Percentiles rank a stretch among this genome's conserved stretches.
Conservation (phyloP, 805 yeast genomes). For the Starmerella apicola region DNA sequence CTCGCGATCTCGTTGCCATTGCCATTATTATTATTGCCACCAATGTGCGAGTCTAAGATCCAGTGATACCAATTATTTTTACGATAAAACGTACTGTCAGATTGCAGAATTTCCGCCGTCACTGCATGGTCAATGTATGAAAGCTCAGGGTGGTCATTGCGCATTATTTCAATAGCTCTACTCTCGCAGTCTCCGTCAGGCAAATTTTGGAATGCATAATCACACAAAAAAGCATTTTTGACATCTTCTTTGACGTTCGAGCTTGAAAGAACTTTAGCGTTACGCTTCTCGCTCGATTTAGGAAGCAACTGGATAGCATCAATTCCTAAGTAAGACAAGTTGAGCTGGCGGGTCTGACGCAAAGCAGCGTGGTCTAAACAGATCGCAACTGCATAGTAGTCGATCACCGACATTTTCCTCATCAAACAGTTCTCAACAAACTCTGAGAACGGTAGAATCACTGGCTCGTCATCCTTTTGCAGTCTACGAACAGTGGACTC, state of each 20-base stretch:
- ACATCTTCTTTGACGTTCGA: neutral
- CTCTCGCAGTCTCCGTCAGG: constrained; percentile 10
- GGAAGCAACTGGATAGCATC: constrained; percentile 14
- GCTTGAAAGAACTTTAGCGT: neutral
- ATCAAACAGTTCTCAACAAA: constrained; percentile 1
- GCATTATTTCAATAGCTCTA: constrained; percentile 13
- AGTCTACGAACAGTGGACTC: neutral
- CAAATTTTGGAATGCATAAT: constrained; percentile 19
- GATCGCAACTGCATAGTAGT: constrained; percentile 14
- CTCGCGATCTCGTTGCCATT: neutral
- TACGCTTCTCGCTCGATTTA: constrained; percentile 2
- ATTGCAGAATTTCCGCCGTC: constrained; percentile 14
- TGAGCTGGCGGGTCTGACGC: constrained; percentile 4
- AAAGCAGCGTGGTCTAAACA: constrained; percentile 17
- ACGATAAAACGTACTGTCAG: constrained; percentile 2
- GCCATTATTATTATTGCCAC: no score
- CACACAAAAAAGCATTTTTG: constrained; percentile 5
- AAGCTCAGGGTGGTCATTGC: constrained; percentile 3
- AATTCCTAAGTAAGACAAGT: constrained; percentile 4
- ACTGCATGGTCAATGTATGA: constrained; percentile 4
- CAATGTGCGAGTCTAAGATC: constrained; percentile 1
- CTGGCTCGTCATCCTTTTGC: neutral
- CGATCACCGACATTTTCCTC: constrained; percentile 5
- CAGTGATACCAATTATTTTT: constrained; percentile 6
- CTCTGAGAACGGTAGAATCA: constrained; percentile 7